Base-by-base conservation (phyloP, 2,329 filamentous ascomycete genomes). In the Pestalotiopsis sp. region DNA sequence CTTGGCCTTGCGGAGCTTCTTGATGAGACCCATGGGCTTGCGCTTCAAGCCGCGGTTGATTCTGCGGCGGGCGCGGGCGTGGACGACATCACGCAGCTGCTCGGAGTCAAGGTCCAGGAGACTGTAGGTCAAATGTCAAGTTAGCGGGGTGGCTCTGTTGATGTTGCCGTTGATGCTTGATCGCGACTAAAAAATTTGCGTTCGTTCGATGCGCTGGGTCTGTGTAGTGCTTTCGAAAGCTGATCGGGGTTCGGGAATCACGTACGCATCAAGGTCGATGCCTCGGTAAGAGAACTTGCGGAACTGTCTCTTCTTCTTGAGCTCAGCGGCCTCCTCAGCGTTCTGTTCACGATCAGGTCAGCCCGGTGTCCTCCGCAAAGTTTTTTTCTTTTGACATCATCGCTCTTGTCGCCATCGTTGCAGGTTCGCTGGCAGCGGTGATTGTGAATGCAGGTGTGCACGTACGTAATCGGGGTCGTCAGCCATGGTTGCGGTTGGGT, bases 1-100 rank as follows among this genome's bases (percentile, higher is more conserved):
- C 92, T 98, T 98, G 78, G 96, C 92, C 91, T 98, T 98, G 85
- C 96, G 95, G 81, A 99, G 94, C 92, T 99, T 99, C 94, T 98
- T 98, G 92, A 99, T 98, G 82, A 99, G 90, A 80, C 96, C 96
- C 96, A 99, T 98, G 81, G 96, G 96, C 90, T 97, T 97, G 89
- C 96, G 95, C 93, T 98, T 99, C 81, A 99, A 92, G 81, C 96
- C 96, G 78, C 96, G 95, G 93, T 98, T 98, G 93, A 99, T 98
- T 84, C 97, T 91, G 86, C 96, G 92, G 84, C 96, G 95, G 83
- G 96, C 96, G 84, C 96, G 96, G 82, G 96, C 96, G 90, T 99
- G 96, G 82, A 99, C 95, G 84, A 99, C 94, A 92, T 98, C 95
- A 82, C 96, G 95, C 85, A 99, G 94, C 88, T 98, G 93, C 85